Evolutionary conservation across 1,139 yeast genomes (phyloP), one percentile per base, ranked within the genome.

Genomic region (Neolecta irregularis): DNA sequence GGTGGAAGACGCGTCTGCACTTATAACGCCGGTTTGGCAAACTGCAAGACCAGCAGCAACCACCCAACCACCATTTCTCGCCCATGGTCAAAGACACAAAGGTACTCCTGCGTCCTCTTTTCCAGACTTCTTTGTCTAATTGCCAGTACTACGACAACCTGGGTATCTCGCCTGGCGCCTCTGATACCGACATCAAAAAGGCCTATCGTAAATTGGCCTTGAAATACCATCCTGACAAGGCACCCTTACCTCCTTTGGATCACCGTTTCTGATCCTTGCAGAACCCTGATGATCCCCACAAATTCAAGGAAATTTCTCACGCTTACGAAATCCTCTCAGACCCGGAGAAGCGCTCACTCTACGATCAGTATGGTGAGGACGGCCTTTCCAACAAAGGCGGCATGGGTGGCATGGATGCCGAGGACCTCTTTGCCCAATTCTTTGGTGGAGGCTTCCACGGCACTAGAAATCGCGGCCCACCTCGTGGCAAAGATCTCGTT

Each of bases 141-240:
- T n/a, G n/a, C n/a, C n/a, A n/a, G n/a, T n/a, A n/a, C n/a, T 88
- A 88, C 53, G 96, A 88, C 47, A 54, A 74, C 24, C 63, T 88
- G 43, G 80, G 70, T 15, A 65, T 91, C 24, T 46, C 59, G 28
- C 65, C 76, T 3, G 70, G 69, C 19, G 96, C 98, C 26, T 62
- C 72, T 21, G 94, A 79, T 37, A 59, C 69, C 32, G 93, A 85
- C 58, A 74, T 88, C 57, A 88, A 85, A 60, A 88, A 88, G 58
- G 95, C 95, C 15, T 88, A 88, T 64, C 75, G 50, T 36, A 46
- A 43, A 16, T 36, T 40, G 8, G 98, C 98, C 16, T 69, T 88
- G 53, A 85, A 79, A 54, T 42, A 72, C 61, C 98, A 88, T 57
- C 98, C 98, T 43, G 98, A 88, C 62, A 88, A 88, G 67, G 75